Base-by-base conservation (phyloP, 2,329 filamentous ascomycete genomes). In the Hyphodiscus sp. region DNA sequence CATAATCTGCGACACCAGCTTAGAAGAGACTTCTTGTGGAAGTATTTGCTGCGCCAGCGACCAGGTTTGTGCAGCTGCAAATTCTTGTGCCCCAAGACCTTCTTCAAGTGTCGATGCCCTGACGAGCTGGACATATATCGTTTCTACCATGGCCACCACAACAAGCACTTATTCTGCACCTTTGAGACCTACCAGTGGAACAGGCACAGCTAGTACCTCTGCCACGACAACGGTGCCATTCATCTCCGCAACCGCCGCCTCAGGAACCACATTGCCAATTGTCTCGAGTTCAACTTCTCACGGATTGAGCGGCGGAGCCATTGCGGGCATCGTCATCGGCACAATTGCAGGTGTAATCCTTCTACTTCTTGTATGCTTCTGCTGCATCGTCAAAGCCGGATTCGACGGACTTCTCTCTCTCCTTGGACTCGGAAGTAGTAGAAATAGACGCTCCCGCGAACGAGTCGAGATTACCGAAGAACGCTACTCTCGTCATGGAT, bases 301-400 rank as follows among this genome's bases (percentile, higher is more conserved):
- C 44, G 71, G 67, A 18, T 76, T 91, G 51, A 87, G 83, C 63
- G 79, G 76, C 44, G 87, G 87, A 50, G 87, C 86, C 55, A 91
- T 91, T 63, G 87, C 88, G 16, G 87, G 87, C 56, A 91, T 91
- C 63, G 87, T 91, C 60, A 84, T 91, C 52, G 87, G 87, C 58
- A 79, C 82, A 11, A 75, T 91, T 47, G 78, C 79, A 15, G 87
- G 85, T 57, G 75, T 90, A 38, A 70, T 78, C 42, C 74, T 91
- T 2, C 78, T 91, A 20, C 73, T 85, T 4, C 76, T 88, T 8
- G 71, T 91, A 64, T 90, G 86, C 75, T 83, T 88, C 73, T 91
- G 83, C 77, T 89, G 86, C 74, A 83, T 85, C 55, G 76, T 79
- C 54, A 76, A 79, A 59, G 80, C 80, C 15, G 72, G 85, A 44